Conservation (phyloP, 2,329 filamentous ascomycete genomes). For the Beauveria caledonica region DNA sequence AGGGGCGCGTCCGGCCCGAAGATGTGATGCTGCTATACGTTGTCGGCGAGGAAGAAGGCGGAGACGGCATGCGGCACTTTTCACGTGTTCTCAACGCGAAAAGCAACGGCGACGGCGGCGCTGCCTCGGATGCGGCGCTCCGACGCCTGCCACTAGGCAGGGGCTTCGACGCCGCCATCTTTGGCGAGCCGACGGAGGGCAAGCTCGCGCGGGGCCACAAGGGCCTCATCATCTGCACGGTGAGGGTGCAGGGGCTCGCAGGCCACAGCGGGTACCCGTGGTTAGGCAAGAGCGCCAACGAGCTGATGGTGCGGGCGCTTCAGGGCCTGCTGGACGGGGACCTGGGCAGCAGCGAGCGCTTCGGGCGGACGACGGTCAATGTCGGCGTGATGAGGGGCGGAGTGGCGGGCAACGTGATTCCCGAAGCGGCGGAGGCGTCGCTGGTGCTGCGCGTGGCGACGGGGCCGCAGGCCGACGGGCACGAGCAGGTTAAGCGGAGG, state of each 20-base stretch:
- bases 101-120: too few relatives aligned
- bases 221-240: constrained; percentile 54
- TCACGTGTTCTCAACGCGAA: too few relatives aligned
- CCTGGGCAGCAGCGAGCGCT: constrained; percentile 62
- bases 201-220: constrained; percentile 80
- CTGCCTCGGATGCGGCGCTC: too few relatives aligned
- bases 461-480: constrained; percentile 47
- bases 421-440: constrained; percentile 1
- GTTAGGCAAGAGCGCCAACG: constrained; percentile 68
- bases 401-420: constrained; percentile 22
- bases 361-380: constrained; percentile 77
- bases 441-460: constrained; percentile 17
- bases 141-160: too few relatives aligned
- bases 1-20: too few relatives aligned
- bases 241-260: neutral
- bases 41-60: too few relatives aligned
- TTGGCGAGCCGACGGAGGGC: constrained; percentile 77
- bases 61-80: too few relatives aligned
- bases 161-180: constrained; percentile 47
- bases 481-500: too few relatives aligned
- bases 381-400: constrained; percentile 54
- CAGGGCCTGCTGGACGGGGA: constrained; percentile 52
- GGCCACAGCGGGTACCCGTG: neutral
- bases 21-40: too few relatives aligned
- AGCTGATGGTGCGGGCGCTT: constrained; percentile 61